These are phyloP conservation scores for Aspergillus ellipticus DNA, from an alignment of 495 filamentous ascomycete genomes.

Conservation along the genomic window DNA sequence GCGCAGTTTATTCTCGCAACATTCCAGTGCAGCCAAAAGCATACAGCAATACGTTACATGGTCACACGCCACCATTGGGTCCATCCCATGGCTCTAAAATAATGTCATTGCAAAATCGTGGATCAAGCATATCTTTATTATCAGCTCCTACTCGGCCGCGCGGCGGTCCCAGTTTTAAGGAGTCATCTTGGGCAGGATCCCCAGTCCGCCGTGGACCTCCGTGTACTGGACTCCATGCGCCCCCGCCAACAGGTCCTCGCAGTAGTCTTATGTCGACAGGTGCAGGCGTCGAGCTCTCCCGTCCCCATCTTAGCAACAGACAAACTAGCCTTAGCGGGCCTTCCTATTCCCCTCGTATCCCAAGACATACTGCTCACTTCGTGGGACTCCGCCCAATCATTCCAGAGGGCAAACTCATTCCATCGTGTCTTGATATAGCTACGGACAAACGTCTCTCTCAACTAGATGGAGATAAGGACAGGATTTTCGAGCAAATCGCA, in stretches of 20 bases:
- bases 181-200: constrained; percentile 32
- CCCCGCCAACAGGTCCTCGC: constrained; percentile 46
- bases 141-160: constrained; percentile 60
- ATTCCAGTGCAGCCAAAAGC: constrained; percentile 37
- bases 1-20: constrained; percentile 13
- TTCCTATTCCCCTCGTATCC: constrained; percentile 48
- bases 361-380: constrained; percentile 51
- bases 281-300: constrained; percentile 29
- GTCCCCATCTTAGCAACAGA: constrained; percentile 36
- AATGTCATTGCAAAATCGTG: constrained; percentile 46
- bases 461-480: constrained; percentile 53
- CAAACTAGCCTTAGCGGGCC: constrained; percentile 46
- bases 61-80: constrained; percentile 43
- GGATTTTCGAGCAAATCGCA: constrained; percentile 50
- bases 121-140: constrained; percentile 46
- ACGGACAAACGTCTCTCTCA: constrained; percentile 47
- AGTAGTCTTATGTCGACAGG: constrained; percentile 28
- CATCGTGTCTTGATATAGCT: constrained; percentile 34
- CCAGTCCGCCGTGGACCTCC: constrained; percentile 38
- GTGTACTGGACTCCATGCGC: constrained; percentile 25
- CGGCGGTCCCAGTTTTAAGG: constrained; percentile 40
- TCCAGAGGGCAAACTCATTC: constrained; percentile 46
- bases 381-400: constrained; percentile 47
- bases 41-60: constrained; percentile 23
- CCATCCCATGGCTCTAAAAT: constrained; percentile 45